phyloP scores from a whole-genome alignment of 2,329 filamentous ascomycete genomes.

The Ceratocystis huliohia region DNA sequence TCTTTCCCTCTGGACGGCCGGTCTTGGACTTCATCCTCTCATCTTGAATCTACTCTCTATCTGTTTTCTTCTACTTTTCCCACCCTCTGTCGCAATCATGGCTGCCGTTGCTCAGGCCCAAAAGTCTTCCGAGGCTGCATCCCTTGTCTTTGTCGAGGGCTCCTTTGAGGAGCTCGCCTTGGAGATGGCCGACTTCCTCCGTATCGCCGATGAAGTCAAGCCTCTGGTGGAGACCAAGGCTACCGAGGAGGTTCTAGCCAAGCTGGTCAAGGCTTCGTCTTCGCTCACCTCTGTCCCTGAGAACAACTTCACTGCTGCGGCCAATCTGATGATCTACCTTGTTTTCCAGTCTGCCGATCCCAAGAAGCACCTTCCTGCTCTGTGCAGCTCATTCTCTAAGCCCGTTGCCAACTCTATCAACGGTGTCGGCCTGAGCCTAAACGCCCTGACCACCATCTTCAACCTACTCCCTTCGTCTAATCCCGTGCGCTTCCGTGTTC shows the following conservation, averaged over 20 bases:
- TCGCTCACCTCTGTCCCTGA: conserved; percentile 76
- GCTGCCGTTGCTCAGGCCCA: conserved; percentile 29
- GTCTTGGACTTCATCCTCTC: neutral
- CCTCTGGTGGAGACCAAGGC: conserved; percentile 59
- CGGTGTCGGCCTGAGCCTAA: conserved; percentile 73
- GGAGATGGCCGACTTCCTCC: conserved; percentile 91
- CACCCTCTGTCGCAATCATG: conserved; percentile 24
- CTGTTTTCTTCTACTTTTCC: neutral
- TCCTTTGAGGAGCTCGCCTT: conserved; percentile 82
- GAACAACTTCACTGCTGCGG: conserved; percentile 91
- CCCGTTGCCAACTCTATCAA: conserved; percentile 78
- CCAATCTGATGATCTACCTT: conserved; percentile 93
- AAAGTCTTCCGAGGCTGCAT: conserved; percentile 30
- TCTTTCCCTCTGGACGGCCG: neutral
- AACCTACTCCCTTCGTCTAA: conserved; percentile 72
- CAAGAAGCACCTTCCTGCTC: conserved; percentile 71
- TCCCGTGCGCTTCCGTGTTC: conserved; percentile 76
- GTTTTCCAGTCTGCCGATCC: conserved; percentile 74
- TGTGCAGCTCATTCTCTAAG: conserved; percentile 81
- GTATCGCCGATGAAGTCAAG: conserved; percentile 65
- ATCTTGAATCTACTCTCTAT: neutral
- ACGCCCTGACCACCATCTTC: conserved; percentile 88
- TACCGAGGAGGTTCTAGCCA: conserved; percentile 80
- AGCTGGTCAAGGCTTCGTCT: conserved; percentile 68
- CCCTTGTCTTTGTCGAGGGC: conserved; percentile 71